Percentiles rank a stretch among this genome's conserved stretches.
phyloP scores from a whole-genome alignment of 148 eudicot genomes.

The Suaeda aralocaspica region DNA sequence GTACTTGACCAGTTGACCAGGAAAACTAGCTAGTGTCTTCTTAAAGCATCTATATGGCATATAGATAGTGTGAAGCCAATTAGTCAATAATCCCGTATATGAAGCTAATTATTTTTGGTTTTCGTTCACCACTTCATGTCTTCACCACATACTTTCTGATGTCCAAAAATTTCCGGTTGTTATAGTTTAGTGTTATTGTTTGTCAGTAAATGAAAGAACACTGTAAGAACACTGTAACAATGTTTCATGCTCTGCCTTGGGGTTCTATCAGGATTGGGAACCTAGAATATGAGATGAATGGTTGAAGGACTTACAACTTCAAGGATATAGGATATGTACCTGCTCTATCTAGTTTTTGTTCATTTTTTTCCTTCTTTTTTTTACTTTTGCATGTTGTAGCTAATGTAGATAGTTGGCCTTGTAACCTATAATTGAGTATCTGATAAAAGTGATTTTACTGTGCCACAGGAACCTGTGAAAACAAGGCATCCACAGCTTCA shows the following conservation, averaged over 20 bases:
- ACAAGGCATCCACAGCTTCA: conserved; percentile 59
- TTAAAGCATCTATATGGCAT: not conserved
- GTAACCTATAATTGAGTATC: not conserved
- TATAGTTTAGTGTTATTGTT: not conserved
- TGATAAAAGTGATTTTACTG: not conserved
- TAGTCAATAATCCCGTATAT: not conserved
- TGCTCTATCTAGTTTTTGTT: not conserved
- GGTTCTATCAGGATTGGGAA: not conserved
- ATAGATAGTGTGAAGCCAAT: not conserved
- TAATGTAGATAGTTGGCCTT: not conserved
- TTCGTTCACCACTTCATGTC: no score
- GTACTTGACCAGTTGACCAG: not conserved
- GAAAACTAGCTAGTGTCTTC: not conserved
- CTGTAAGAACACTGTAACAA: not conserved
- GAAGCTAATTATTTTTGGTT: not conserved
- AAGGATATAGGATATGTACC: not conserved
- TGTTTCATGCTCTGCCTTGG: not conserved
- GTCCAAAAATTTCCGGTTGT: not conserved
- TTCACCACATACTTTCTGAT: not conserved
- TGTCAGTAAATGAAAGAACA: not conserved
- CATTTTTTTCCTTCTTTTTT: not conserved
- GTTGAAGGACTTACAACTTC: not conserved
- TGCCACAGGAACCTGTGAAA: conserved; percentile 44
- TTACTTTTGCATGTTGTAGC: not conserved
- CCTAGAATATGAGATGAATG: not conserved